These are phyloP conservation scores for Sporothrix globosa DNA, from an alignment of 2,329 filamentous ascomycete genomes.

Conservation along the genomic window DNA sequence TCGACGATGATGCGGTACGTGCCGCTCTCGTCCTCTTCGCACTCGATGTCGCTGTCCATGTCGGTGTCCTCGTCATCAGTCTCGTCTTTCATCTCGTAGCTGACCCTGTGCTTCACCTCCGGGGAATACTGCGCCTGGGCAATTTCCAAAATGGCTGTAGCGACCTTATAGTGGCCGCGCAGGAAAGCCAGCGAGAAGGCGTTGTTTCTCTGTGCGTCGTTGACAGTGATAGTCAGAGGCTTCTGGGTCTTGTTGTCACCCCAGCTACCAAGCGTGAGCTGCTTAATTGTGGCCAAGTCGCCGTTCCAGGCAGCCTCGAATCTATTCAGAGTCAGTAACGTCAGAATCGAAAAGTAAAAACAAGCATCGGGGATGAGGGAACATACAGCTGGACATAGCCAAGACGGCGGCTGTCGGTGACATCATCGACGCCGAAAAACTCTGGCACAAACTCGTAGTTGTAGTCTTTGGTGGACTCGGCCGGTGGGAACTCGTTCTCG, in stretches of 20 bases:
- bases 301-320: slow-evolving; percentile 75
- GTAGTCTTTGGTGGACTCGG: slow-evolving; percentile 45
- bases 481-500: slow-evolving; percentile 28
- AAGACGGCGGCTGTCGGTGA: slow-evolving; percentile 56
- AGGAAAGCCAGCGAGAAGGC: slow-evolving; percentile 72
- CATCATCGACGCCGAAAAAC: slow-evolving; percentile 59
- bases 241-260: slow-evolving; percentile 55
- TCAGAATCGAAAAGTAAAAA: neutral
- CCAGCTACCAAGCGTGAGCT: slow-evolving; percentile 64
- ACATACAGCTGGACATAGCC: slow-evolving; percentile 63
- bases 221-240: slow-evolving; percentile 66
- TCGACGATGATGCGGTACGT: slow-evolving; percentile 62
- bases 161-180: slow-evolving; percentile 65
- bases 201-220: slow-evolving; percentile 54
- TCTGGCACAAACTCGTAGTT: slow-evolving; percentile 55
- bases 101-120: slow-evolving; percentile 54
- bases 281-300: slow-evolving; percentile 68
- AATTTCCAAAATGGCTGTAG: slow-evolving; percentile 70
- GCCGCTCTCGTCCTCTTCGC: slow-evolving; percentile 42
- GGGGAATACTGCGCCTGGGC: slow-evolving; percentile 68
- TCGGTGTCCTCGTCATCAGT: slow-evolving; percentile 44
- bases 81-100: slow-evolving; percentile 53
- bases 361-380: neutral
- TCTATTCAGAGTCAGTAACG: neutral
- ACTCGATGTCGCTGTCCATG: slow-evolving; percentile 45